Percentiles rank a stretch among this genome's conserved stretches.
These are phyloP conservation scores for Rheum nobile DNA, from an alignment of 148 eudicot genomes.

Conservation along the genomic window DNA sequence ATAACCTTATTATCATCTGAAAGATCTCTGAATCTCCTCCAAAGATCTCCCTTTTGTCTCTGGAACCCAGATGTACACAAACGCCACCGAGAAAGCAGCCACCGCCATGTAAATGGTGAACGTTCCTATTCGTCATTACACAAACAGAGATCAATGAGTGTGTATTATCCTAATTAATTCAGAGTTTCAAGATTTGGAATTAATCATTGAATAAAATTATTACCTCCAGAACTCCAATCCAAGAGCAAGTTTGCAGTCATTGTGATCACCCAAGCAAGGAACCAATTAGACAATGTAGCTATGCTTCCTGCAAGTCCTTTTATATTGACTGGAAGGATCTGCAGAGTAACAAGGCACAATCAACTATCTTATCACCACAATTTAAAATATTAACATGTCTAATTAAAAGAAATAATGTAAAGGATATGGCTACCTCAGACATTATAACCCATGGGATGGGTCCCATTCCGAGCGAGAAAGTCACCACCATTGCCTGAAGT, in stretches of 20 bases:
- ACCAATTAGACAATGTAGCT: slow-evolving; percentile 5
- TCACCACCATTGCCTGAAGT: slow-evolving; percentile 9
- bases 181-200: no score
- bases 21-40: slow-evolving; percentile 65
- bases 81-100: slow-evolving; percentile 40
- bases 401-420: background rate
- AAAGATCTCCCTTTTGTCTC: slow-evolving; percentile 75
- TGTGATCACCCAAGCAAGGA: slow-evolving; percentile 6
- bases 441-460: slow-evolving; percentile 94
- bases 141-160: background rate
- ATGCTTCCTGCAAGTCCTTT: slow-evolving; percentile 9
- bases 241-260: slow-evolving; percentile 7
- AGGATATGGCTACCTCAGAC: slow-evolving; percentile 67
- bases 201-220: background rate
- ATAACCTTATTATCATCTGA: slow-evolving; percentile 28
- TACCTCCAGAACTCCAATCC: slow-evolving; percentile 4
- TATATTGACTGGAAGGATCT: slow-evolving; percentile 8
- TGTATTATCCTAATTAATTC: background rate
- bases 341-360: background rate
- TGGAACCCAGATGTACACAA: slow-evolving; percentile 58
- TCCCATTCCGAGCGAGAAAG: slow-evolving; percentile 85
- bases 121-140: slow-evolving; percentile 30
- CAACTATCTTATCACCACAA: background rate
- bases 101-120: slow-evolving; percentile 45
- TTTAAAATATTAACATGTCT: background rate